A percentile compares a stretch with the other conserved stretches of the same genome.
phyloP scores from a whole-genome alignment of 768 basidiomycete genomes.

The Trametes elegans region DNA sequence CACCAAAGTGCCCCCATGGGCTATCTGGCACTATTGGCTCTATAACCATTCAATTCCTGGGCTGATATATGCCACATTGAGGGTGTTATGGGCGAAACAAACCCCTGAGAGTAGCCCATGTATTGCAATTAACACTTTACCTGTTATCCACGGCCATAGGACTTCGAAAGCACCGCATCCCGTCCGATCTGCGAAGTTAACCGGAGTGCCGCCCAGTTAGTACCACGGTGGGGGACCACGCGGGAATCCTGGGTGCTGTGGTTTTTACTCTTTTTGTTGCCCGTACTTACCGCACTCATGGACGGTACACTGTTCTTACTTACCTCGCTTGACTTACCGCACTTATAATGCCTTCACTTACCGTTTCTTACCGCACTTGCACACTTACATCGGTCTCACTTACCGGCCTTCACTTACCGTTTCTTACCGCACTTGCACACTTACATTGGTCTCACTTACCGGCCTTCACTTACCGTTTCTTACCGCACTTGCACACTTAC shows the following conservation, averaged over 20 bases:
- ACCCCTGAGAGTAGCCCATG: not conserved
- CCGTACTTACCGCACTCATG: too few relatives aligned
- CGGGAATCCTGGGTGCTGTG: conserved; percentile 46
- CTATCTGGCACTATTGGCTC: not conserved
- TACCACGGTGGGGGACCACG: conserved; percentile 66
- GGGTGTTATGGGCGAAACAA: not conserved
- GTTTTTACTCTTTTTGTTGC: conserved; percentile 34
- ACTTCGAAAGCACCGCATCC: conserved; percentile 53
- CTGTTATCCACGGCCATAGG: conserved; percentile 29
- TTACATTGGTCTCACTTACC: too few relatives aligned
- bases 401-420: too few relatives aligned
- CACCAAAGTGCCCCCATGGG: too few relatives aligned
- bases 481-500: too few relatives aligned
- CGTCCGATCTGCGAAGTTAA: conserved; percentile 66
- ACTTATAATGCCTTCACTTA: not conserved
- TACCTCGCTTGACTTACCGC: conserved; percentile 13
- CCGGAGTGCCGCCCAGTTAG: conserved; percentile 60
- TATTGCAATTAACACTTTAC: conserved; percentile 2
- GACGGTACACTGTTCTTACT: too few relatives aligned
- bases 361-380: not conserved
- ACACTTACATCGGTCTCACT: not conserved
- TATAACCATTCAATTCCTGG: too few relatives aligned
- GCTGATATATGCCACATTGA: not conserved
- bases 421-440: too few relatives aligned
- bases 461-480: too few relatives aligned